Percentiles rank a stretch among this genome's conserved stretches.
These are phyloP conservation scores for Taxillus chinensis DNA, from an alignment of 164 flowering plant genomes.

Conservation along the genomic window DNA sequence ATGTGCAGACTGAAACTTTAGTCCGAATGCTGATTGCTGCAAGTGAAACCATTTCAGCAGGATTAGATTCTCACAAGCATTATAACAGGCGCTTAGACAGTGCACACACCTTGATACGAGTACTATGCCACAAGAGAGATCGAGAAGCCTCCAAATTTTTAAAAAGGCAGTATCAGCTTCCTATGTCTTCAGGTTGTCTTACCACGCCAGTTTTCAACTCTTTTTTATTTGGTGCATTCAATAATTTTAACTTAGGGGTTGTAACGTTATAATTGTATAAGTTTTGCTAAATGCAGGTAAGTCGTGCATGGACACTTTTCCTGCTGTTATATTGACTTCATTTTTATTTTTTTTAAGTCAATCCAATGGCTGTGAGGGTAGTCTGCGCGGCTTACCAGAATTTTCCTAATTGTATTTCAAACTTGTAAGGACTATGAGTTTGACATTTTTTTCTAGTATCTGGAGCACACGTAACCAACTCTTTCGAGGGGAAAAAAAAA, in stretches of 20 bases:
- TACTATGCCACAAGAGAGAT: conserved; percentile 80
- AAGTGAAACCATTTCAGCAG: conserved; percentile 45
- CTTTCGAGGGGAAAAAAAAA: no score
- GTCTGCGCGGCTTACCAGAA: no score
- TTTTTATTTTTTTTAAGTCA: no score
- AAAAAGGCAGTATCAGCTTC: conserved; percentile 59
- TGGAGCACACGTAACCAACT: no score
- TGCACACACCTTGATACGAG: conserved; percentile 59
- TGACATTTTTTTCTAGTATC: no score
- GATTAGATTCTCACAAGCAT: conserved; percentile 19
- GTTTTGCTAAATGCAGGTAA: background rate
- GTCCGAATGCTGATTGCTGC: conserved; percentile 68
- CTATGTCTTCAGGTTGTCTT: conserved; percentile 64
- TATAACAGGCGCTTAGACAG: conserved; percentile 28
- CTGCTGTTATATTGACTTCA: no score
- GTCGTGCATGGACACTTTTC: background rate
- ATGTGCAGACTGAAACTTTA: conserved; percentile 48
- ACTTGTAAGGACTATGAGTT: no score
- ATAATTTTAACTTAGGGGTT: no score
- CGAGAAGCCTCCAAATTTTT: conserved; percentile 69
- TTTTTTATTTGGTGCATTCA: background rate
- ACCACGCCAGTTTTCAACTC: background rate
- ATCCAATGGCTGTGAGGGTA: no score
- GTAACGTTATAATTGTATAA: no score
- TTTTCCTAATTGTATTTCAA: no score